Evolutionary conservation across 495 filamentous ascomycete genomes (phyloP), one percentile per base, ranked within the genome.

Genomic region (Daldinia loculata): DNA sequence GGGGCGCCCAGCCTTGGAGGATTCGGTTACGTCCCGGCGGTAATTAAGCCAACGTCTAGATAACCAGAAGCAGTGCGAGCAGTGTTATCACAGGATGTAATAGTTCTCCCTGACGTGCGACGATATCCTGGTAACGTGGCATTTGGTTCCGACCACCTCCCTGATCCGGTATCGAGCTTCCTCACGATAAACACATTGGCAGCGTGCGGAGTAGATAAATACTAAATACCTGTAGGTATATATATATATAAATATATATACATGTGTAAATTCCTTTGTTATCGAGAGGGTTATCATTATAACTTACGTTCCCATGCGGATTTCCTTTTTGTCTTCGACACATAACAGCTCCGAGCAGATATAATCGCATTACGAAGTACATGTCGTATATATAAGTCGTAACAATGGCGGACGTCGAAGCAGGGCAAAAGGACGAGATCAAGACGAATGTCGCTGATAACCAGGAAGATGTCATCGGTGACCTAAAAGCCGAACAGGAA

Each of bases 331-430:
- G 7, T 9, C 41, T 11, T 48, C 17, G 17, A 22, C 9, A 26
- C 30, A 24, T 41, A 34, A 17, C 55, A 27, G 36, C 7, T 14
- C 27, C 38, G 41, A 56, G 52, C 29, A 34, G 50, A 56, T 34
- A 50, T 56, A 14, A n/a, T 8, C 11, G 6, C n/a, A 9, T 22
- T 26, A 26, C 22, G 5, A 58, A 43, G 52, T 19, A 17, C 24
- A 39, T 34, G 32, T 30, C 29, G 32, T 3, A 56, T 14, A 56
- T 43, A 22, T 45, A 38, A 65, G n/a, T 41, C 45, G 45, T 39
- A 30, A 63, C 6, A 7, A 77, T 77, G 76, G 67, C 61, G 14
- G 74, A 76, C 36, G 62, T 71, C 34, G 74, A 78, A 60, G 26
- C 55, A 30, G 59, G 50, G 30, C 66, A 38, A 30, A 72, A 32